Conservation (phyloP, 2,329 filamentous ascomycete genomes). For the Penicillium sp. region DNA sequence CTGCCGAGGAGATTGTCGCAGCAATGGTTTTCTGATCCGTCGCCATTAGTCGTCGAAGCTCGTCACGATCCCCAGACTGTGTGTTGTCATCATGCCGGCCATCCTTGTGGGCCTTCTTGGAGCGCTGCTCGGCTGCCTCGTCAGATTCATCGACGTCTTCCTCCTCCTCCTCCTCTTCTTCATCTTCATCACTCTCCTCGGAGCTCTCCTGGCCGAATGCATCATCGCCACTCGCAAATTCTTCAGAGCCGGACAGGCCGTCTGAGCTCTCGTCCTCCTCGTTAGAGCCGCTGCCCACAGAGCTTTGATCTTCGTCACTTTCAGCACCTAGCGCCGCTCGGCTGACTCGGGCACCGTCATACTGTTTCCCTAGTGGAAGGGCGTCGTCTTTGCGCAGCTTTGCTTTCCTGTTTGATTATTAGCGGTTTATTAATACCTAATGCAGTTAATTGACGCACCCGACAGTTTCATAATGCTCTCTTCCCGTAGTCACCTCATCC, state of each 20-base stretch:
- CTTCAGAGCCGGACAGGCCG: conserved; percentile 20
- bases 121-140: conserved; percentile 23
- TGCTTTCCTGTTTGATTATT: conserved; percentile 61
- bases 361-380: conserved; percentile 71
- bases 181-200: conserved; percentile 25
- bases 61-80: conserved; percentile 49
- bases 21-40: conserved; percentile 66
- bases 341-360: conserved; percentile 73
- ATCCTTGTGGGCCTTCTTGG: conserved; percentile 6
- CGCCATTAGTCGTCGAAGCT: conserved; percentile 66
- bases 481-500: conserved; percentile 56
- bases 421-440: conserved; percentile 6
- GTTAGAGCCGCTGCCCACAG: conserved; percentile 18
- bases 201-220: conserved; percentile 23
- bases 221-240: conserved; percentile 5
- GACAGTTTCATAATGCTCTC: conserved; percentile 83
- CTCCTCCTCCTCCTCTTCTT: conserved; percentile 16
- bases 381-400: conserved; percentile 73
- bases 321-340: conserved; percentile 64
- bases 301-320: conserved; percentile 48
- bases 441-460: conserved; percentile 50
- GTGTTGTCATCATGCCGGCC: not conserved
- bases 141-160: not conserved
- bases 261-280: conserved; percentile 27
- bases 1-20: conserved; percentile 63